A percentile compares a stretch with the other conserved stretches of the same genome.
Conservation (phyloP, 495 filamentous ascomycete genomes). For the Xylaria intraflava region DNA sequence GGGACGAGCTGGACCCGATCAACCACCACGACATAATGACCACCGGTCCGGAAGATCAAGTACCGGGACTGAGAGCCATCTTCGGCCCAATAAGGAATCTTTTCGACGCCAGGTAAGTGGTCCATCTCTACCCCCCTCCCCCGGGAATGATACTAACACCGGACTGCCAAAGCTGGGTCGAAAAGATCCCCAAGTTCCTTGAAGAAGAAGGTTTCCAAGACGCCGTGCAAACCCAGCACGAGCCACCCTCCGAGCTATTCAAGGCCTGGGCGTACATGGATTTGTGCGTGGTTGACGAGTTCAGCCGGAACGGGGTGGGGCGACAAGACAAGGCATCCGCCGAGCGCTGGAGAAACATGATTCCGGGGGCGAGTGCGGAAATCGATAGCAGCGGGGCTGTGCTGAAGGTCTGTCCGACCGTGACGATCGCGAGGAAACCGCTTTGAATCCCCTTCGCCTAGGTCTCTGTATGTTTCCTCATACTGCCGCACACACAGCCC, state of each 20-base stretch:
- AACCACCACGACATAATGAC: conserved; percentile 2
- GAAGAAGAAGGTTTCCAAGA: conserved; percentile 1
- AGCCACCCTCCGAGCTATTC: background rate
- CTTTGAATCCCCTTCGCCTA: too few species aligned
- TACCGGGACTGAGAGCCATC: background rate
- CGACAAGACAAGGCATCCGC: background rate
- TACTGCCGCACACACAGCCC: too few species aligned
- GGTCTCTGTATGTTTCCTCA: too few species aligned
- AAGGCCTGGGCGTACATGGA: conserved; percentile 1
- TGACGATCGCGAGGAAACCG: conserved; percentile 3
- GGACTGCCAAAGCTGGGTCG: background rate
- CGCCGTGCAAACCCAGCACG: background rate
- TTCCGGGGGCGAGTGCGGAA: conserved; percentile 1
- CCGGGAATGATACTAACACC: background rate
- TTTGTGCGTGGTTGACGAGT: background rate
- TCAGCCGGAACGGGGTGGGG: background rate
- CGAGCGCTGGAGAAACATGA: background rate
- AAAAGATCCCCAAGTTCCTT: background rate
- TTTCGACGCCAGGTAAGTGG: conserved; percentile 2
- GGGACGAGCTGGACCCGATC: background rate
- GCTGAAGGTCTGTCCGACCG: background rate
- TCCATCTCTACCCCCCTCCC: background rate
- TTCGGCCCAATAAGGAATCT: background rate
- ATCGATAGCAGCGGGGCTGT: background rate
- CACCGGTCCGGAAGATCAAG: background rate